These are phyloP conservation scores for Mortierella sp. DNA, from an alignment of 371 early-diverging fungal genomes.

Conservation along the genomic window DNA sequence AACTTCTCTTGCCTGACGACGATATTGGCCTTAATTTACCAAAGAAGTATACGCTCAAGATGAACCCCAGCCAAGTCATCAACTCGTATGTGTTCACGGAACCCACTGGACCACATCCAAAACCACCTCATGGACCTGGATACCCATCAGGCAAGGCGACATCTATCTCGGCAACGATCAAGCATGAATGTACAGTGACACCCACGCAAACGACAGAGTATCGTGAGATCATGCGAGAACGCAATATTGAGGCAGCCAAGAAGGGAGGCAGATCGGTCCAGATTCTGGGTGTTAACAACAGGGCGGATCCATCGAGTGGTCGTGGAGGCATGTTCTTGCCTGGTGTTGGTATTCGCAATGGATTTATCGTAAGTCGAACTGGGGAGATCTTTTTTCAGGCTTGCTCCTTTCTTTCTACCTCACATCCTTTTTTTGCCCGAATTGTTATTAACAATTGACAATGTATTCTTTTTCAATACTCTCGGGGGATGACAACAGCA, in stretches of 20 bases:
- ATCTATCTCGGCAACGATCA: slow-evolving; percentile 76
- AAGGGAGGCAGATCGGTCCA: slow-evolving; percentile 66
- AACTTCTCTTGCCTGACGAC: slow-evolving; percentile 72
- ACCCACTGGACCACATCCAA: slow-evolving; percentile 58
- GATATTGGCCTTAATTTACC: slow-evolving; percentile 66
- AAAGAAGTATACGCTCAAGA: slow-evolving; percentile 78
- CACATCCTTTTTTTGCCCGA: too few species aligned
- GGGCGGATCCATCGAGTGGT: slow-evolving; percentile 68
- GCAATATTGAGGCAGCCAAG: slow-evolving; percentile 66
- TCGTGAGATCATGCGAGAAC: slow-evolving; percentile 79
- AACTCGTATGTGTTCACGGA: slow-evolving; percentile 86
- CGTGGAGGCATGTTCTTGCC: slow-evolving; percentile 64
- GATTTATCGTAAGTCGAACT: slow-evolving; percentile 64
- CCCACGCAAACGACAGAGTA: slow-evolving; percentile 71
- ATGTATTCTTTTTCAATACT: not conserved
- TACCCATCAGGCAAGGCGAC: slow-evolving; percentile 55
- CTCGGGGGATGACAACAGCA: slow-evolving; percentile 24
- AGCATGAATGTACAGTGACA: slow-evolving; percentile 84
- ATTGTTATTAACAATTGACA: not conserved
- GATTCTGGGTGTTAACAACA: slow-evolving; percentile 58
- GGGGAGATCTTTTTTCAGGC: too few species aligned
- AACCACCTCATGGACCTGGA: slow-evolving; percentile 50
- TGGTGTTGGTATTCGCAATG: slow-evolving; percentile 58
- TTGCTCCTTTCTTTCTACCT: too few species aligned
- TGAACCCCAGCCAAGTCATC: slow-evolving; percentile 71